Base-by-base conservation (phyloP, 768 basidiomycete species). In the Termitomyces sp. region DNA sequence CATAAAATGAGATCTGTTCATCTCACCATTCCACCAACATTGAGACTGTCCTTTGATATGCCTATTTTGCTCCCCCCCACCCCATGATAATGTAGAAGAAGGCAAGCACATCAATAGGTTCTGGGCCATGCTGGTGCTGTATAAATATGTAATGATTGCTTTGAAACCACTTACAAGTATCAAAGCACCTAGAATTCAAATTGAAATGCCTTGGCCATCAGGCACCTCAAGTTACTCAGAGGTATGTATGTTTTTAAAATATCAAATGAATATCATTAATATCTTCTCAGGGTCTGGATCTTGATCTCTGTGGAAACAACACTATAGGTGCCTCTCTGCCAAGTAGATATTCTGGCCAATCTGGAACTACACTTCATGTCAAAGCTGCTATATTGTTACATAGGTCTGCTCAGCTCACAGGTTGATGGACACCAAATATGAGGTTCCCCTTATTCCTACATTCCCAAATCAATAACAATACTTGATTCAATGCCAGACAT, bases 71-170 rank as follows among this genome's bases (percentile, higher is more conserved):
- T 83, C 22, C 68, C 62, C n/a, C 64, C 74, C n/a, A 63, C 79
- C 65, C 62, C 76, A 43, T 18, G 79, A 82, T 64, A 62, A 69
- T 24, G 66, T 83, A 18, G 86, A 86, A 59, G 84, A 87, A 65
- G 85, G 82, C 20, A 86, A 88, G 64, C 76, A 84, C 32, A 85
- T 88, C 57, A 83, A 83, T 55, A 82, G 78, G 0, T 88, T 88
- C 67, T 88, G 87, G 87, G 72, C 81, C 0, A 82, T 82, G 7
- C 80, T 83, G 60, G 71, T 75, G 48, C 74, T 87, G 54, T 85
- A 87, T 69, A 82, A 84, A 53, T 77, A 78, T 64, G 77, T 84
- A 61, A 73, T 80, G 1, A 77, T 85, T 16, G 77, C 79, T 7
- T 73, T 84, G 39, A 82, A 84, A 56, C 74, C 78, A 1, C 76